Percentiles rank a stretch among this genome's conserved stretches.
Evolutionary conservation across 176 grass and related monocot species (phyloP).

Genomic region (Musa beccarii): DNA sequence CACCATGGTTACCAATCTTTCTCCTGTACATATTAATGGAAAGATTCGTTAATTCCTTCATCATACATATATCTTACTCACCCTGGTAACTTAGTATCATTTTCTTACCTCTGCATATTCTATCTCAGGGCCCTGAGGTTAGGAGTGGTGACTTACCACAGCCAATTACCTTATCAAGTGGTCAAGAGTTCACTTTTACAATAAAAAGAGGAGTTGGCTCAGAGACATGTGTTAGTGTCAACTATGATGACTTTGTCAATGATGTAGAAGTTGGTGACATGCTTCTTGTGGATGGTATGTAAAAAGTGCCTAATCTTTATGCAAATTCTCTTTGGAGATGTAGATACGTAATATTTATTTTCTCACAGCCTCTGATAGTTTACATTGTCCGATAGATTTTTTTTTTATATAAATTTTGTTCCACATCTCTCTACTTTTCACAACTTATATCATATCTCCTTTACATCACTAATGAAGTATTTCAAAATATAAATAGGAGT

Average conservation of each 20-base stretch:
- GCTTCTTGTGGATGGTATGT: slow-evolving; percentile 94
- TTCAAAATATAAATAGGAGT: too few species aligned
- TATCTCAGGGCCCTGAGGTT: slow-evolving; percentile 75
- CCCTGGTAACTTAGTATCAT: not conserved
- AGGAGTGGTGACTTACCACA: slow-evolving; percentile 93
- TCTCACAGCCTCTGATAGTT: not conserved
- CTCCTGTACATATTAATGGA: not conserved
- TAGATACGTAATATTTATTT: not conserved
- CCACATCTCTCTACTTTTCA: too few species aligned
- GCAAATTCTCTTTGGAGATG: not conserved
- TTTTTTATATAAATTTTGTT: too few species aligned
- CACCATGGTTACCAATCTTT: not conserved
- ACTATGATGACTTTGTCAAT: slow-evolving; percentile 95
- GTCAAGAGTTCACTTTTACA: slow-evolving; percentile 91
- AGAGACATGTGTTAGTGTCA: slow-evolving; percentile 95
- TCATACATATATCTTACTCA: not conserved
- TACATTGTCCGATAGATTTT: too few species aligned
- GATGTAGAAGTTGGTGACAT: slow-evolving; percentile 98
- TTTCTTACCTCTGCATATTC: not conserved
- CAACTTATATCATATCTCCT: too few species aligned
- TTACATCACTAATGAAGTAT: too few species aligned
- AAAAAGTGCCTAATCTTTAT: not conserved
- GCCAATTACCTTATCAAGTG: slow-evolving; percentile 49
- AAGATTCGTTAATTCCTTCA: not conserved
- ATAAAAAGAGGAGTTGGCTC: slow-evolving; percentile 87